Evolutionary conservation across 257 asterid species (phyloP).

Genomic region (Przewalskia tangutica): DNA sequence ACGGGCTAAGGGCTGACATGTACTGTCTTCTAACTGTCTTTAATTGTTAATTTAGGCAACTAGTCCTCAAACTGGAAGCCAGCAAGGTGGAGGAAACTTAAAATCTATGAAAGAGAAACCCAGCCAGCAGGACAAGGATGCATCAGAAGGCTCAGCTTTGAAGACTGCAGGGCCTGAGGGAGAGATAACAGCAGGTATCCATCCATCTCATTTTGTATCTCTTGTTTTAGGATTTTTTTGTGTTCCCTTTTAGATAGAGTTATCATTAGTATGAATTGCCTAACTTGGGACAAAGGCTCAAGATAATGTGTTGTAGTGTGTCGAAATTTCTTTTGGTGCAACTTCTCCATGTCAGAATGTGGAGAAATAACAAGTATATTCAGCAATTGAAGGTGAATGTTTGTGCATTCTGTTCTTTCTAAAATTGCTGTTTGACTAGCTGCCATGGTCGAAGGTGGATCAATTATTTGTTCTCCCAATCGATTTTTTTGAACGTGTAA

Average conservation of each 20-base stretch:
- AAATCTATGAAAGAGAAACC: conserved; percentile 74
- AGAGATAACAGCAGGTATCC: conserved; percentile 83
- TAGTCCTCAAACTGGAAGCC: conserved; percentile 83
- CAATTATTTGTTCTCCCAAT: neutral
- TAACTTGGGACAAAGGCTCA: neutral
- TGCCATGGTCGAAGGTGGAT: neutral
- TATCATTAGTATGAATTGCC: neutral
- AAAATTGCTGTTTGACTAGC: neutral
- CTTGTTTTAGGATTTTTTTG: neutral
- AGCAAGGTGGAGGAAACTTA: conserved; percentile 65
- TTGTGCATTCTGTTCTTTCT: conserved; percentile 2
- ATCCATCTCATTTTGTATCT: neutral
- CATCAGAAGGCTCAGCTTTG: conserved; percentile 54
- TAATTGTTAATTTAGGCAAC: conserved; percentile 45
- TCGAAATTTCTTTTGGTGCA: neutral
- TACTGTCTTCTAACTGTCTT: conserved; percentile 9
- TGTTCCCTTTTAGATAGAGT: neutral
- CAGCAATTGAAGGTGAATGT: neutral
- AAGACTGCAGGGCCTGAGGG: conserved; percentile 90
- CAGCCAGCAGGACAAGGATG: conserved; percentile 60
- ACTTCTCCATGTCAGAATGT: neutral
- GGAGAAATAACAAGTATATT: neutral
- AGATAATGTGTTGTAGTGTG: neutral
- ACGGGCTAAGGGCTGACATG: neutral
- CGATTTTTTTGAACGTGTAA: neutral